Percentiles rank a stretch among this genome's conserved stretches.
These are phyloP conservation scores for Draba incana DNA, from an alignment of 345 rosid species.

Conservation along the genomic window DNA sequence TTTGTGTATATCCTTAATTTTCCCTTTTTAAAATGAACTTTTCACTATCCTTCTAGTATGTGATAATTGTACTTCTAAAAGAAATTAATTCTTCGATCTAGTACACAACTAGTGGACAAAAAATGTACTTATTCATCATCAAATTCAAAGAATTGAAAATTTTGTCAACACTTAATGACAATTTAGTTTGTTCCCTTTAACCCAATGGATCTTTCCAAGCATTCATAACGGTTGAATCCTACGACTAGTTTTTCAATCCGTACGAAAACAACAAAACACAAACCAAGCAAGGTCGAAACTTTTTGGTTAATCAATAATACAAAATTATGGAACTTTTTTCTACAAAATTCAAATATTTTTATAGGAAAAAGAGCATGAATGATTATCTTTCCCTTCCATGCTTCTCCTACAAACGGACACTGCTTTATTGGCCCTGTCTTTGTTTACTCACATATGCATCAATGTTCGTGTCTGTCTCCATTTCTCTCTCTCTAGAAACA, in stretches of 20 bases:
- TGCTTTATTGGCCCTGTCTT: conserved; percentile 51
- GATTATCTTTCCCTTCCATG: conserved; percentile 18
- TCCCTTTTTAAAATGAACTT: too few relatives aligned
- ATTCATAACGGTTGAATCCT: conserved; percentile 22
- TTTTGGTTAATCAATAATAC: neutral
- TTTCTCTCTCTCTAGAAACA: conserved; percentile 10
- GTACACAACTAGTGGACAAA: too few relatives aligned
- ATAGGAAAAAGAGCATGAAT: neutral
- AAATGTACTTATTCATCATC: too few relatives aligned
- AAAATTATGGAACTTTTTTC: neutral
- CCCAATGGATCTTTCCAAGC: neutral
- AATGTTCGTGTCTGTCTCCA: conserved; percentile 38
- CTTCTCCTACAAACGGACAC: conserved; percentile 47
- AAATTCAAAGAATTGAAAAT: too few relatives aligned
- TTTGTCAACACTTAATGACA: neutral
- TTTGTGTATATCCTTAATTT: too few relatives aligned
- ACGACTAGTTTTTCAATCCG: conserved; percentile 33
- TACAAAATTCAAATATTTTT: neutral
- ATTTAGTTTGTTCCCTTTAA: neutral
- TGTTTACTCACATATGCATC: conserved; percentile 38
- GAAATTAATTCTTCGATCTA: too few relatives aligned
- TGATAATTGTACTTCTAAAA: too few relatives aligned
- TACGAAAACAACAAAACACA: neutral
- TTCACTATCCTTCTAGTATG: too few relatives aligned
- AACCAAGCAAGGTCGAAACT: conserved; percentile 8